Percentiles rank a stretch among this genome's conserved stretches.
These are phyloP conservation scores for Phaeophleospora eucalypticola DNA, from an alignment of 2,329 filamentous ascomycete species.

Conservation along the genomic window DNA sequence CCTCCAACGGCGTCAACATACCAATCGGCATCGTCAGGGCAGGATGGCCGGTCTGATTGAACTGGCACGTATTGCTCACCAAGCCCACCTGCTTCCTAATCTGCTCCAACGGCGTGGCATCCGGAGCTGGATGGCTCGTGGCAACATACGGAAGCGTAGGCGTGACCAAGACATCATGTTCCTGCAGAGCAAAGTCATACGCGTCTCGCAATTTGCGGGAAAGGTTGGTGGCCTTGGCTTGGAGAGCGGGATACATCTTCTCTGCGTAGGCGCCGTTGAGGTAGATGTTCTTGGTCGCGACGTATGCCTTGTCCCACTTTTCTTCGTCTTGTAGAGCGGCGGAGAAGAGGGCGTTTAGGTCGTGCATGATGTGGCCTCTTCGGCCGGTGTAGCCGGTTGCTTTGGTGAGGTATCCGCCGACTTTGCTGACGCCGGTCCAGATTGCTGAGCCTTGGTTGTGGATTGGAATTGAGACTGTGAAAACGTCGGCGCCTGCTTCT, in stretches of 20 bases:
- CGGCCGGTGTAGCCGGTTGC: slow-evolving; percentile 40
- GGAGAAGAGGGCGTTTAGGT: slow-evolving; percentile 49
- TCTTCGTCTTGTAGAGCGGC: slow-evolving; percentile 41
- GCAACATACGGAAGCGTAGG: slow-evolving; percentile 48
- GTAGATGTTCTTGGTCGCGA: slow-evolving; percentile 53
- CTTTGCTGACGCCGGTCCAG: slow-evolving; percentile 46
- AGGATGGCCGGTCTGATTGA: slow-evolving; percentile 50
- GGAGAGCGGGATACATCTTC: slow-evolving; percentile 44
- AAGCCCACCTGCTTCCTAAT: slow-evolving; percentile 52
- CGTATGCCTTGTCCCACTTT: slow-evolving; percentile 51
- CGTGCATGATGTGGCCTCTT: slow-evolving; percentile 47
- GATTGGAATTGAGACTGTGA: slow-evolving; percentile 44
- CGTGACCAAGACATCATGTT: slow-evolving; percentile 46
- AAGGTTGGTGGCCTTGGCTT: slow-evolving; percentile 45
- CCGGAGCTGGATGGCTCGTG: slow-evolving; percentile 39
- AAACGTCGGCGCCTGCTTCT: slow-evolving; percentile 41
- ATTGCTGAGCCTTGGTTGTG: slow-evolving; percentile 48
- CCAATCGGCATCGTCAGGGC: slow-evolving; percentile 45
- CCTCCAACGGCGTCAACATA: slow-evolving; percentile 48
- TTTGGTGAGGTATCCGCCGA: slow-evolving; percentile 43
- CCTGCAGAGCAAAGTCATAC: slow-evolving; percentile 42
- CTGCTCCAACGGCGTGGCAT: slow-evolving; percentile 41
- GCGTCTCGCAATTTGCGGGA: slow-evolving; percentile 43
- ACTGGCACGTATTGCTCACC: slow-evolving; percentile 53
- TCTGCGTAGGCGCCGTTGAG: slow-evolving; percentile 50